Evolutionary conservation across 768 basidiomycete species (phyloP), one percentile per base, ranked within the genome.

Genomic region (Exidia glandulosa): DNA sequence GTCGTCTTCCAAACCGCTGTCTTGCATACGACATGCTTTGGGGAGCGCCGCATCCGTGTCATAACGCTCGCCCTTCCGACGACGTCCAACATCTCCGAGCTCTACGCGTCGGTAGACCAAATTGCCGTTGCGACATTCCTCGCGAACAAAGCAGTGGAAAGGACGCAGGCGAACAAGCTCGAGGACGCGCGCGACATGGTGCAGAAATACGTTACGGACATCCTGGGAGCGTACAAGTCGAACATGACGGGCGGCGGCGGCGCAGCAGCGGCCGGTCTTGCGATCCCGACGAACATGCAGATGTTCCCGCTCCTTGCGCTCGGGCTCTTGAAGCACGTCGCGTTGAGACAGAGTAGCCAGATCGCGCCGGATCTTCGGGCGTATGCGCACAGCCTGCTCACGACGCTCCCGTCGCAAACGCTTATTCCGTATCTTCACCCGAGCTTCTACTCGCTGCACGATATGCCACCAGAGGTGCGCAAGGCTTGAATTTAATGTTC

Each of bases 351-450:
- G 77, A 97, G 94, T 73, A 85, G 91, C 2, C 92, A 94, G 69
- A 98, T 99, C 70, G 94, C 95, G 33, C 90, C 95, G 9, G 96
- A 99, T 74, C 85, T 99, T 56, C 79, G 96, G 64, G 89, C 94
- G 10, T 98, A 98, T 68, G 91, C 96, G 1, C 94, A 97, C 73
- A 87, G 88, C 5, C 75, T 99, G 34, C 78, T 98, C 65, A 91
- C 91, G 1, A 90, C 94, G 7, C 71, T 98, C 56, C 96, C 96
- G 0, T 87, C 92, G 2, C 91, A 99, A 76, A 73, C 87, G 9
- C 81, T 99, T 56, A 79, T 98, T 60, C 93, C 96, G 0, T 98
- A 96, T 72, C 82, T 98, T 65, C 90, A 98, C 73, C 94, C 96
- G 3, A 81, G 81, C 16, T 96, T 99, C 79, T 98, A 95, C 74